phyloP scores from a whole-genome alignment of 139 green algal species.

The Chlorella sp. region DNA sequence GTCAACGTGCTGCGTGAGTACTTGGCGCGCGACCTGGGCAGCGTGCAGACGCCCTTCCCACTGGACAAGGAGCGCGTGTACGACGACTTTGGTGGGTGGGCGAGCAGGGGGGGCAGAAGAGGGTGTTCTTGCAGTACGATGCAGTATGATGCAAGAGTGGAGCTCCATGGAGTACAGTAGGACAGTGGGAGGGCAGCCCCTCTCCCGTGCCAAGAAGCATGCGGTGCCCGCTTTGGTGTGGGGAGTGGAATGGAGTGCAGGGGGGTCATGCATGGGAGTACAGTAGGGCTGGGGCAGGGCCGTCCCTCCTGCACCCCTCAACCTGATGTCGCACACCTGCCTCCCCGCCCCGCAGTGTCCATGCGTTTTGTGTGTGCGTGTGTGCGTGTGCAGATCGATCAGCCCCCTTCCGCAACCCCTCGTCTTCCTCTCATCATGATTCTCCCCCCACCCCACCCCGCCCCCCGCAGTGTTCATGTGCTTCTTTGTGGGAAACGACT shows the following conservation, averaged over 20 bases:
- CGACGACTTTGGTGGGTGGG: constrained; percentile 78
- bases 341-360: constrained; percentile 77
- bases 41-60: constrained; percentile 50
- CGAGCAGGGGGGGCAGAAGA: background rate
- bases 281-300: too few species aligned
- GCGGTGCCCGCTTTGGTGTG: too few species aligned
- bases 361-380: constrained; percentile 99
- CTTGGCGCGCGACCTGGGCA: constrained; percentile 84
- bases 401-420: background rate
- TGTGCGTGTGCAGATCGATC: too few species aligned
- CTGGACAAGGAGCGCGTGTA: constrained; percentile 79
- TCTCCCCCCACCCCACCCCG: background rate
- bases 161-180: too few species aligned
- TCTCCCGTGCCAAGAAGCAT: too few species aligned
- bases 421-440: background rate
- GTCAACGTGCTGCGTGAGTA: constrained; percentile 95
- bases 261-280: too few species aligned
- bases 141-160: background rate
- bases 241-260: too few species aligned
- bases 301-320: too few species aligned
- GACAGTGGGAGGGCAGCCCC: too few species aligned
- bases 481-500: constrained; percentile 99
- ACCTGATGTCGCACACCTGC: too few species aligned
- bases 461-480: constrained; percentile 94
- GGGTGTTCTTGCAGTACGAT: background rate